phyloP scores from a whole-genome alignment of 306 rosid genomes.

The Calophaca sinica region DNA sequence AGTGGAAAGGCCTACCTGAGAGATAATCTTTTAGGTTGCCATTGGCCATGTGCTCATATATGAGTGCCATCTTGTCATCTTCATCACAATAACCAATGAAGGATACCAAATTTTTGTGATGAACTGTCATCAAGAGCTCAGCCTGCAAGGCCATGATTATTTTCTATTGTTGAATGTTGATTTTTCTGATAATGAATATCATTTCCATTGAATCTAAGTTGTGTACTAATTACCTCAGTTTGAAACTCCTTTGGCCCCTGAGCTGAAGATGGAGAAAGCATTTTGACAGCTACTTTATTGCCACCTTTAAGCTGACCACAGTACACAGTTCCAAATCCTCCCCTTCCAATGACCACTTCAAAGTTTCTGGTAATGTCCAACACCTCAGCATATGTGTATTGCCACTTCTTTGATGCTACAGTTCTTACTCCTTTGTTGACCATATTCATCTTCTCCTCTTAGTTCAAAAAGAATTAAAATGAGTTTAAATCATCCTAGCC shows the following conservation, averaged over 20 bases:
- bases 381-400: slow-evolving; percentile 56
- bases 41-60: slow-evolving; percentile 69
- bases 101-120: slow-evolving; percentile 68
- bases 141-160: slow-evolving; percentile 57
- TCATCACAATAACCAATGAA: slow-evolving; percentile 67
- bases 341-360: slow-evolving; percentile 60
- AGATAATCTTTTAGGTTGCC: slow-evolving; percentile 66
- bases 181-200: slow-evolving; percentile 33
- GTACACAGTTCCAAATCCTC: slow-evolving; percentile 75
- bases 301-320: slow-evolving; percentile 63
- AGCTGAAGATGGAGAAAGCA: slow-evolving; percentile 70
- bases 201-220: slow-evolving; percentile 21
- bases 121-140: slow-evolving; percentile 67
- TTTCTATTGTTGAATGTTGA: slow-evolving; percentile 7
- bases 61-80: slow-evolving; percentile 63
- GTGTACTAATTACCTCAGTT: slow-evolving; percentile 58
- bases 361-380: slow-evolving; percentile 64
- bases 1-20: slow-evolving; percentile 49
- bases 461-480: slow-evolving; percentile 5
- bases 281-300: slow-evolving; percentile 69
- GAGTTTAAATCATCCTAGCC: no score
- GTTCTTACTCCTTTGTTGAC: slow-evolving; percentile 43
- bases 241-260: slow-evolving; percentile 79
- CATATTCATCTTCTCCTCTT: slow-evolving; percentile 45
- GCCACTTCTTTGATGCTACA: slow-evolving; percentile 66